Evolutionary conservation across 2,329 filamentous ascomycete genomes (phyloP).

Genomic region (Ophiostoma ips): DNA sequence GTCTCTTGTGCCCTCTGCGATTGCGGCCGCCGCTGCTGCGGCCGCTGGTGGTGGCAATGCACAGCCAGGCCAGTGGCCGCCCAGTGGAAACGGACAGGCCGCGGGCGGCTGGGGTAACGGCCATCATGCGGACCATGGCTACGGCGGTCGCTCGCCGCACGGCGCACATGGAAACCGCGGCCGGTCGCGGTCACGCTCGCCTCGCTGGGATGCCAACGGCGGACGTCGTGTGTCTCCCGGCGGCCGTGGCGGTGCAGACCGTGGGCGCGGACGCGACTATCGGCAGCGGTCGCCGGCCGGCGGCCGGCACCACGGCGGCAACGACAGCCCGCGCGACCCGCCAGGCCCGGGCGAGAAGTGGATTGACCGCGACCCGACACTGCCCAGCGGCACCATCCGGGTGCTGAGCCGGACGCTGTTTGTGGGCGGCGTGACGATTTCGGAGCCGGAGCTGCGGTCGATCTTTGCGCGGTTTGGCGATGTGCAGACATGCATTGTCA

Average conservation of each 20-base stretch:
- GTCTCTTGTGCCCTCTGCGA: slow-evolving; percentile 9
- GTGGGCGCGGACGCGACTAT: slow-evolving; percentile 50
- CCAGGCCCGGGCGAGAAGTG: slow-evolving; percentile 41
- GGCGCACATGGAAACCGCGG: slow-evolving; percentile 30
- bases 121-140: slow-evolving; percentile 30
- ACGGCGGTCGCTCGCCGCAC: slow-evolving; percentile 49
- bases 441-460: slow-evolving; percentile 66
- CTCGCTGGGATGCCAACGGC: slow-evolving; percentile 54
- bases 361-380: slow-evolving; percentile 61
- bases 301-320: slow-evolving; percentile 28
- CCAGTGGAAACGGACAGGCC: slow-evolving; percentile 15
- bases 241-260: slow-evolving; percentile 40
- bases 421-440: slow-evolving; percentile 82
- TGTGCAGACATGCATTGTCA: slow-evolving; percentile 96
- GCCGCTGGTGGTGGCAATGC: slow-evolving; percentile 8
- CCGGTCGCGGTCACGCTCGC: slow-evolving; percentile 66
- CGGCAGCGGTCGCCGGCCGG: slow-evolving; percentile 69
- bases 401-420: slow-evolving; percentile 92
- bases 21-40: slow-evolving; percentile 16
- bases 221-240: slow-evolving; percentile 49
- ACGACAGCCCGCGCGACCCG: slow-evolving; percentile 36
- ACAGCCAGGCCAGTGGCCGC: slow-evolving; percentile 13
- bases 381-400: slow-evolving; percentile 71
- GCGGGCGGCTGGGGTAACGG: slow-evolving; percentile 14
- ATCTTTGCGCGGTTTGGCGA: slow-evolving; percentile 72